Evolutionary conservation across 768 basidiomycete species (phyloP), one percentile per base, ranked within the genome.

Genomic region (Auricularia heimuer): DNA sequence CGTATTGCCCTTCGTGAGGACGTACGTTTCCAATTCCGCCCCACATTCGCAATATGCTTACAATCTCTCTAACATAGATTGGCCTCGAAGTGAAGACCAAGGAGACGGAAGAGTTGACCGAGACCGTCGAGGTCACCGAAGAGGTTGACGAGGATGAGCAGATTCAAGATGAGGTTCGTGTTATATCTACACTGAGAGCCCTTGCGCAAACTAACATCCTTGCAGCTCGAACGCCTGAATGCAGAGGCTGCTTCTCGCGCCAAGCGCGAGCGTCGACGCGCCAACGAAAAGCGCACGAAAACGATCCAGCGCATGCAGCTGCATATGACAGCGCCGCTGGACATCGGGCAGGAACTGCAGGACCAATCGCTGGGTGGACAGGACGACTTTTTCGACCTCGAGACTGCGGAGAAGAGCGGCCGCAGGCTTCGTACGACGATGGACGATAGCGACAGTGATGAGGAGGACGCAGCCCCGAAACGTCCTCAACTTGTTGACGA

Each of bases 301-400:
- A 91, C 93, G 1, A 87, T 98, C 47, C 92, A 93, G 72, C 89
- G 95, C 63, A 90, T 98, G 85, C 97, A 98, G 73, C 81, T 98
- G 58, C 89, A 92, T 72, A 99, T 99, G 97, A 92, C 90, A 12
- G 93, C 94, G 21, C 97, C 97, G n/a, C 78, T 95, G 69, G 97
- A 98, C 70, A 94, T 98, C 68, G 95, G 94, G 73, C 75, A 94
- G 66, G 92, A 94, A 70, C 89, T 90, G 70, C 80, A 83, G 63
- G 94, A 96, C 68, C 77, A 84, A 2, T 81, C 89, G 18, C 80
- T 96, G 18, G 72, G 83, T 29, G 91, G 90, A 4, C 88, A 90
- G 70, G 89, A 87, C 33, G 94, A 98, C 69, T 79, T 97, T 29
- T 98, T 98, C 70, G 92, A 95, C 71, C 82, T 98, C 51, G 85